Evolutionary conservation across 202 grass and related monocot genomes (phyloP).

Genomic region (Setaria italica): DNA sequence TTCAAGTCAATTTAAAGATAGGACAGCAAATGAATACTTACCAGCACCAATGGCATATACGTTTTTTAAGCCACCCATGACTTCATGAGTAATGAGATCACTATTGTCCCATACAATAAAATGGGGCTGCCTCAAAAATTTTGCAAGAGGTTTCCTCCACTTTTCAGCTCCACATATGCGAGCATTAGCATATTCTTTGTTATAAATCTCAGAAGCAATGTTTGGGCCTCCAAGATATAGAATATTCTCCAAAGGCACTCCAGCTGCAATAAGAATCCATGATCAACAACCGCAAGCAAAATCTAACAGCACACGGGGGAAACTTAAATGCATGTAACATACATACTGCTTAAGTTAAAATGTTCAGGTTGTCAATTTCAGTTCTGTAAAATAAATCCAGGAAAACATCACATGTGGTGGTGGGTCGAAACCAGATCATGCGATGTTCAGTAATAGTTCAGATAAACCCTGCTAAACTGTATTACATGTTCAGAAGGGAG

Average conservation of each 20-base stretch:
- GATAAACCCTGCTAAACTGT: slow-evolving; percentile 10
- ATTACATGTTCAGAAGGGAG: neutral
- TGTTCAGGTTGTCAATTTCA: neutral
- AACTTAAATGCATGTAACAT: neutral
- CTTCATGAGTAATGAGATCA: slow-evolving; percentile 95
- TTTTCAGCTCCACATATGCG: slow-evolving; percentile 92
- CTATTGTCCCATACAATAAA: slow-evolving; percentile 99
- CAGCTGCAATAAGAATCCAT: slow-evolving; percentile 57
- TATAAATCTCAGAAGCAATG: slow-evolving; percentile 98
- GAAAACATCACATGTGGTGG: neutral
- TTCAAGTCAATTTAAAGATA: neutral
- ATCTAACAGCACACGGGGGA: neutral
- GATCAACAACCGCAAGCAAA: slow-evolving; percentile 5
- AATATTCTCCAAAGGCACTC: slow-evolving; percentile 82
- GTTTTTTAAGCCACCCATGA: slow-evolving; percentile 98
- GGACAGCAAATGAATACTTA: slow-evolving; percentile 42
- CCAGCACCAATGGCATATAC: slow-evolving; percentile 97
- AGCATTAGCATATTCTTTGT: slow-evolving; percentile 97
- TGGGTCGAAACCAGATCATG: neutral
- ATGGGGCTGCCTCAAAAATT: slow-evolving; percentile 95
- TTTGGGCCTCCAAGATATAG: slow-evolving; percentile 96
- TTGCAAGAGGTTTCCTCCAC: slow-evolving; percentile 91
- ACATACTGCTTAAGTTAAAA: neutral
- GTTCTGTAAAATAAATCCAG: neutral
- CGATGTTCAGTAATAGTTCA: neutral